Base-by-base conservation (phyloP, 495 filamentous ascomycete genomes). In the Chaetomidium leptoderma region DNA sequence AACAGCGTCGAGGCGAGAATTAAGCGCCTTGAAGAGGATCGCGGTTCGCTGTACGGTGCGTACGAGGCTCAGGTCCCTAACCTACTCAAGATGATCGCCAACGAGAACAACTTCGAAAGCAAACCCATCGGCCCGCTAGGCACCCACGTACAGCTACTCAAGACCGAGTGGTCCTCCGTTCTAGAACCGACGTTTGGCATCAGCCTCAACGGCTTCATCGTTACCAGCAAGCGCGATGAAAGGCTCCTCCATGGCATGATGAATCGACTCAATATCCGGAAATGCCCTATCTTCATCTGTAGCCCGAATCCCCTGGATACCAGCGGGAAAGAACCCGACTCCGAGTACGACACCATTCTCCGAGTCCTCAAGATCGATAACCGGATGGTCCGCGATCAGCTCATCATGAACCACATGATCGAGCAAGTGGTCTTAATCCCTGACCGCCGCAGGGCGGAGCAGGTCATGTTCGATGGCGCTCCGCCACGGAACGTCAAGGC, bases 41-140 rank as follows among this genome's bases (percentile, higher is more conserved):
- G 64, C 30, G 69, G 64, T 7, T 66, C 65, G 35, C 57, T 64
- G 3, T 68, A 66, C 14, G 69, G 65, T 16, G 85, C 79, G 3
- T 96, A 88, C 61, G 80, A 83, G 36, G 53, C 68, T 0, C 80
- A 75, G 49, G 76, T 96, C 69, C 80, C 83, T 2, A 57, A 74
- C 1, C 81, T 97, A 11, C 65, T 95, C 4, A 76, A 67, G 30
- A 77, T 78, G 9, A 90, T 97, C 63, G 77, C 82, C 6, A 71
- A 78, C 40, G 90, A 96, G 51, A 62, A 53, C 2, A 70, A 83
- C 0, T 97, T 93, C 60, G 69, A 72, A 23, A 73, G 79, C 36
- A 87, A 79, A 42, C 93, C 95, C 45, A 76, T 97, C 33, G 93
- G 93, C 0, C 93, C 93, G 0, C 78, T 97, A 13, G 95, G 90